Evolutionary conservation across 805 yeast species (phyloP).

Genomic region (Sungouiozyma intestinalis): DNA sequence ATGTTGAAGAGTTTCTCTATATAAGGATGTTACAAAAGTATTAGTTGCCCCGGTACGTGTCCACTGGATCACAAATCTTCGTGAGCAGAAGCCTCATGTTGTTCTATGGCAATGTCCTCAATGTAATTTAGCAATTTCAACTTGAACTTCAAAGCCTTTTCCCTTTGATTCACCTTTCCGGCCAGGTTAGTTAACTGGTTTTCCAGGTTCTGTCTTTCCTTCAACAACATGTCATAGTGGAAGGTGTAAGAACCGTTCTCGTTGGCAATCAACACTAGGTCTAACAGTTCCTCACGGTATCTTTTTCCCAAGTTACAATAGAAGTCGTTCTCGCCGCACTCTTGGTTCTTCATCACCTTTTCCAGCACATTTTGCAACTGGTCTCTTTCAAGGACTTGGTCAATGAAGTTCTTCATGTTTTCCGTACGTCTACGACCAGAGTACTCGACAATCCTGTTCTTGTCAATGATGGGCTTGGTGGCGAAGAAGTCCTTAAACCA

Average conservation of each 20-base stretch:
- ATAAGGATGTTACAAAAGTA: too few species aligned
- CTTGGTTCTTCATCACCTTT: background rate
- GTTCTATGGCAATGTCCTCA: background rate
- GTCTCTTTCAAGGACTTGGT: constrained; percentile 16
- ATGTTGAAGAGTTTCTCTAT: too few species aligned
- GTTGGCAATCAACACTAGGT: constrained; percentile 8
- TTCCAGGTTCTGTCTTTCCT: background rate
- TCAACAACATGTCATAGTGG: background rate
- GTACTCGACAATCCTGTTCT: constrained; percentile 41
- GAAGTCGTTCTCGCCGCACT: background rate
- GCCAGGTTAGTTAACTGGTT: background rate
- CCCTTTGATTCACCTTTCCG: background rate
- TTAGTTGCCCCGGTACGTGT: too few species aligned
- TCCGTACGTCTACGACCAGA: constrained; percentile 42
- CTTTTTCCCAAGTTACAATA: constrained; percentile 11
- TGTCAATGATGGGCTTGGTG: constrained; percentile 8
- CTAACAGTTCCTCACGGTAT: constrained; percentile 4
- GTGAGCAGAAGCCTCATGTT: background rate
- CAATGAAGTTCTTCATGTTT: constrained; percentile 42
- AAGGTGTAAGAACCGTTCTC: background rate
- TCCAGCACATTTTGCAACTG: constrained; percentile 1
- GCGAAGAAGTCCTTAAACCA: constrained; percentile 3
- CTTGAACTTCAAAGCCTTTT: background rate
- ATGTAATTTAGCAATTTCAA: background rate
- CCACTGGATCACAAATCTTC: background rate